Evolutionary conservation across 495 filamentous ascomycete genomes (phyloP), one percentile per base, ranked within the genome.

Genomic region (Trichoderma erinaceum): DNA sequence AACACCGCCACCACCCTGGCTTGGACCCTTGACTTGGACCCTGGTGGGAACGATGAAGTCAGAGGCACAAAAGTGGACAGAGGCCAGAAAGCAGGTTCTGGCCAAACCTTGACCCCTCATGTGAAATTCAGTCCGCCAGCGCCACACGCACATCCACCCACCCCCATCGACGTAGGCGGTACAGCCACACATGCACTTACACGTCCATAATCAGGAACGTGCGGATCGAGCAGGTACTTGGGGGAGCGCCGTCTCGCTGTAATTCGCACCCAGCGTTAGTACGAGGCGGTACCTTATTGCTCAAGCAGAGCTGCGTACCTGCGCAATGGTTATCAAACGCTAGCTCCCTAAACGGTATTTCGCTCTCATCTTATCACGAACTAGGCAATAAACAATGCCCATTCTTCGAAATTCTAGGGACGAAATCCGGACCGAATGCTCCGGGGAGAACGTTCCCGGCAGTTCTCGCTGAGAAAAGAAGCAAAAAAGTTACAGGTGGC

Each of bases 1-100:
- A 61, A 61, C 56, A 61, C 56, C 56, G 56, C 56, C 56, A 61
- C 56, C 56, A 61, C 56, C 56, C 56, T 61, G 56, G 56, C 56
- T 25, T 61, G 56, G 56, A 61, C 56, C 56, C 56, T 61, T 61
- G 56, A 32, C 25, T 13, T 29, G 56, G 56, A 61, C 56, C 56
- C 56, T 61, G 56, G 27, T n/a, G 44, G 44, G 44, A 1, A 15
- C 56, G 7, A 61, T 61, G 56, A 61, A 61, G 56, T 61, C 56
- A 61, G 56, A 61, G 56, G 23, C 56, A 61, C 56, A 12, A 27
- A 61, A 32, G 56, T 32, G 12, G 56, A 61, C 56, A 32, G 56
- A 3, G 48, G 23, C 13, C 4, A 11, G 21, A 61, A 61, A 61
- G 56, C 56, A 61, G 56, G 56, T 61, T 61, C 56, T 61, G 23